Evolutionary conservation across 2,329 filamentous ascomycete genomes (phyloP), one percentile per base, ranked within the genome.

Genomic region (Davidsoniella eucalypti): DNA sequence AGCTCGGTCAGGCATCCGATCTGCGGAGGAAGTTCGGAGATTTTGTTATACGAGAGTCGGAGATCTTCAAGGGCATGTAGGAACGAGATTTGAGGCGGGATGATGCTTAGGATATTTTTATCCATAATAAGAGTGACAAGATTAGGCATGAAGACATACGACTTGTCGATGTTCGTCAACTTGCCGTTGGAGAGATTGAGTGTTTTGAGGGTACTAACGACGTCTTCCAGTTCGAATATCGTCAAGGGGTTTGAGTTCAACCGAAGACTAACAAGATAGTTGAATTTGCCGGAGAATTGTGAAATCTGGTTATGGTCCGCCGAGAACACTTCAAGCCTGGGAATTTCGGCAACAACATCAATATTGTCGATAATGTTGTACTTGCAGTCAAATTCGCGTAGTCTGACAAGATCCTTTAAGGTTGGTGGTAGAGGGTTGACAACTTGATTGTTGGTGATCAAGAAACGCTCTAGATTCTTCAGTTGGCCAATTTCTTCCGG

Each of bases 211-310:
- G 86, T 90, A 14, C 86, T 84, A 14, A 94, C 78, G 2, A 83
- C 74, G 33, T 76, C 72, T 44, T 75, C 77, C 40, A 98, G 76
- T 57, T 93, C 86, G 56, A 98, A 98, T 55, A 87, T 86, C 14
- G 92, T 96, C 55, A 98, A 78, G 0, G 92, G 92, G 60, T 94
- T 96, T 54, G 92, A 88, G 62, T 98, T 94, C 55, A 98, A 71
- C 59, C 90, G 86, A 50, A 98, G 70, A 38, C 84, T 81, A 51
- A 87, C 80, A 18, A 98, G 76, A 56, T 82, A 83, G 43, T 84
- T 75, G 59, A 98, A 98, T n/a, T 78, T 79, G 39, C 88, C 88
- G 55, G 84, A 80, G 59, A 96, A 96, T 45, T 84, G 82, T 0
- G 88, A 93, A 44, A 98, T 84, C 44, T 78, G 76, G 63, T 98